phyloP scores from a whole-genome alignment of 495 filamentous ascomycete genomes.

The Coniosporium apollinis region DNA sequence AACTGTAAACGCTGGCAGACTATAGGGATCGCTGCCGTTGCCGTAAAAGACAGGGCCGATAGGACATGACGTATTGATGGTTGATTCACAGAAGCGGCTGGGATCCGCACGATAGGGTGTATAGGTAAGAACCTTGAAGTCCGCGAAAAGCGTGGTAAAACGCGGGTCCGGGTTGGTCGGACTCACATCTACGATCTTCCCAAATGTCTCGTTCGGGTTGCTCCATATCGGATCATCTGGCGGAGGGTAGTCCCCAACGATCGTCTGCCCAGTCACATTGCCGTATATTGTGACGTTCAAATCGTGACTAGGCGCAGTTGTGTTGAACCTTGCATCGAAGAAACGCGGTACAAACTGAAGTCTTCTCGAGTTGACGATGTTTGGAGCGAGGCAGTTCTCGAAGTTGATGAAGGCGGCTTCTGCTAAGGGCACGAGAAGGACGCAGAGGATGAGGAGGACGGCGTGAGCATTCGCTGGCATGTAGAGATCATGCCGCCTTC shows the following conservation, averaged over 20 bases:
- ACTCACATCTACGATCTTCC: conserved; percentile 56
- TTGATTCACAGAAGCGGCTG: conserved; percentile 42
- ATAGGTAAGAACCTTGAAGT: conserved; percentile 58
- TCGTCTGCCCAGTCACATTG: conserved; percentile 56
- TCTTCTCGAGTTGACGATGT: conserved; percentile 34
- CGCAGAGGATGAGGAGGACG: neutral
- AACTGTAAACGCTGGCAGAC: conserved; percentile 55
- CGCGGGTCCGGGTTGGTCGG: conserved; percentile 33
- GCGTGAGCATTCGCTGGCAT: no score
- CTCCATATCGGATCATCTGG: conserved; percentile 32
- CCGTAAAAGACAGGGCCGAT: conserved; percentile 50
- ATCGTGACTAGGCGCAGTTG: conserved; percentile 39
- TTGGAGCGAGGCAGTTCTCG: conserved; percentile 61
- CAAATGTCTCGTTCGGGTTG: conserved; percentile 41
- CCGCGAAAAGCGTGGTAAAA: conserved; percentile 53
- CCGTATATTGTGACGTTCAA: conserved; percentile 74
- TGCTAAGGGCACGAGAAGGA: neutral
- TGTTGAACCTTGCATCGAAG: conserved; percentile 57
- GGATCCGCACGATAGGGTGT: conserved; percentile 36
- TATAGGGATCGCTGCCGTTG: conserved; percentile 34
- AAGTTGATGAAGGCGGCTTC: conserved; percentile 52
- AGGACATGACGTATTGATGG: conserved; percentile 54
- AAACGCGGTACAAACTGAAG: conserved; percentile 71
- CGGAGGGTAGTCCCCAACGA: conserved; percentile 31
- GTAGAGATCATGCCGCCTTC: no score